Base-by-base conservation (phyloP, 306 rosid species). In the Cyamopsis tetragonoloba region DNA sequence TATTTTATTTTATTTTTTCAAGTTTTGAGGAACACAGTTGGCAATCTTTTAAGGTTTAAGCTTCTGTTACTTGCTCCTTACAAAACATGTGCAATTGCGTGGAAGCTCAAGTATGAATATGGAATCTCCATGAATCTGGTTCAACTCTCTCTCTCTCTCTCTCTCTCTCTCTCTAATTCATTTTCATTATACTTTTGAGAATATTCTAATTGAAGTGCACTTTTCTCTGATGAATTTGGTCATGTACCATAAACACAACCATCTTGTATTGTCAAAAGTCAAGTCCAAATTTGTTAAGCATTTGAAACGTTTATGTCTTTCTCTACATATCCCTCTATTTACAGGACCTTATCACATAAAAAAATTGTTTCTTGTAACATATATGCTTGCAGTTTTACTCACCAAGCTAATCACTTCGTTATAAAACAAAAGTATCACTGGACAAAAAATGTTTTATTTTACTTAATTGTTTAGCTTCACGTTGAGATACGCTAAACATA, bases 81-180 rank as follows among this genome's bases (percentile, higher is more conserved):
- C 18, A 26, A n/a, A 2, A 1, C 17, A 1, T 28, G 5, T 54
- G 3, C 46, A 71, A 22, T 38, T 60, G 35, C 22, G 35, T 49
- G 31, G 57, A 73, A 63, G n/a, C 19, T 50, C 0, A 59, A 71
- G 62, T 6, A 18, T 14, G 27, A 11, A 46, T 3, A 66, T 2
- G 38, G 49, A 38, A 49, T 62, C 72, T 79, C 34, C 55, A 32
- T 55, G 31, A 50, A 63, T 39, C 77, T 41, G 80, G 80, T 80
- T 70, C 62, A 39, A n/a, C n/a, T n/a, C n/a, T 6, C 39, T 28
- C 44, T 18, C 59, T 72, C 68, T 38, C 49, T 53, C 32, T 62
- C 27, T 38, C 6, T 18, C 57, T 51, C 43, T 8, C 12, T 8
- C 56, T 31, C n/a, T 4, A 14, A n/a, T n/a, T n/a, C 20, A 0